Evolutionary conservation across 2,329 filamentous ascomycete species (phyloP), one percentile per base, ranked within the genome.

Genomic region (Hymenoscyphus albidus): DNA sequence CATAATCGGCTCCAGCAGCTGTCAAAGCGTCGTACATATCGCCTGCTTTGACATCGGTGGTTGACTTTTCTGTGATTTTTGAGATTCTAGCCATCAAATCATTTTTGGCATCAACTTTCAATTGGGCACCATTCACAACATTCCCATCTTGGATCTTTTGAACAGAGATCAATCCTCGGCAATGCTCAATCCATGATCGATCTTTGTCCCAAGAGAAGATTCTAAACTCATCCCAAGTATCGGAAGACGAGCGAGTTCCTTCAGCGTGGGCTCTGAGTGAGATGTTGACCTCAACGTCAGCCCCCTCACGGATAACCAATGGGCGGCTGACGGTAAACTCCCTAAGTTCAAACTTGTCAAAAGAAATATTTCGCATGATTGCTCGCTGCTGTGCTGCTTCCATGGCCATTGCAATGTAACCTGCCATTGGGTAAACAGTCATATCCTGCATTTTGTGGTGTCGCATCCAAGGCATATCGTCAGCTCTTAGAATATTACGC

Each of bases 141-240:
- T 72, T 71, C 13, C 38, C 59, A 16, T 68, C 65, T 18, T 32
- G 44, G 4, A 54, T 59, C 31, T 67, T 67, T 5, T 67, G 61
- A n/a, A 67, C 65, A 7, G 66, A 69, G 57, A 71, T 68, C 13
- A 70, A 63, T 5, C 71, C 70, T 40, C 69, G 64, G 27, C 69
- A 72, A 55, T 73, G 71, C 48, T 87, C 82, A 0, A 80, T 80
- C 85, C 85, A 88, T 12, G 82, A 81, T 51, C 81, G 78, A 13
- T 74, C 78, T 14, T 78, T 77, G 0, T 79, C 79, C 79, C 80
- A 85, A 0, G 84, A 85, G 57, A 79, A 83, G 32, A 88, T 82
- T 1, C 78, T 75, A 74, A 88, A 87, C 70, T 85, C 82, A 59
- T 83, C 78, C 83, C 83, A 85, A 2, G 75, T 71, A 39, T 81